Conservation (phyloP, 2,329 filamentous ascomycete species). For the Beauveria pseudobassiana region DNA sequence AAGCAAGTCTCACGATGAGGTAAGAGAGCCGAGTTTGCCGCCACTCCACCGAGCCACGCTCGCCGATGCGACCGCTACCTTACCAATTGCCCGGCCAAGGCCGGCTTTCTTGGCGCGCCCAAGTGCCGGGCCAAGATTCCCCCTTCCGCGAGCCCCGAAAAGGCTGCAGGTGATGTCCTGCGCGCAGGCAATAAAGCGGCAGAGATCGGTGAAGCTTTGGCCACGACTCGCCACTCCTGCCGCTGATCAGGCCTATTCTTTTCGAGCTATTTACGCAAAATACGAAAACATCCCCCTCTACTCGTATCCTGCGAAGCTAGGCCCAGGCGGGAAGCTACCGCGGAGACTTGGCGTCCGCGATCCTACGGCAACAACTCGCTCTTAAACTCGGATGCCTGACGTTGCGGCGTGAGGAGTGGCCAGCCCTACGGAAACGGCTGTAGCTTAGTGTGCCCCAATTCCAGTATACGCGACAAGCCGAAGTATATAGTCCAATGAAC, state of each 20-base stretch:
- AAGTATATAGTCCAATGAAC: neutral
- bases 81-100: too few relatives aligned
- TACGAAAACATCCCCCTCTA: neutral
- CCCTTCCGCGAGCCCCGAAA: neutral
- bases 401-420: neutral
- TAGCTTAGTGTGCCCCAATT: neutral
- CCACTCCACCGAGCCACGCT: neutral
- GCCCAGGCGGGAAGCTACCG: neutral
- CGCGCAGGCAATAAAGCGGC: neutral
- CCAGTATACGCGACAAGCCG: neutral
- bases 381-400: neutral
- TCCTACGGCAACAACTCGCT: neutral
- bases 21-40: neutral
- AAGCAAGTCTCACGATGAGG: neutral
- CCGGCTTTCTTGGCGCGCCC: neutral
- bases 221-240: neutral
- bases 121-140: neutral
- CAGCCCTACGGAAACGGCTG: neutral
- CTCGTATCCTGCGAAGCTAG: neutral
- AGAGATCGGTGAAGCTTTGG: constrained; percentile 3
- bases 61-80: neutral
- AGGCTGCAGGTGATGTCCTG: constrained; percentile 1
- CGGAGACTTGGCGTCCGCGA: neutral
- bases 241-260: neutral
- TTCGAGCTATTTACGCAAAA: neutral